Percentiles rank a stretch among this genome's conserved stretches.
These are phyloP conservation scores for Apiospora malaysiana DNA, from an alignment of 2,329 filamentous ascomycete genomes.

Conservation along the genomic window DNA sequence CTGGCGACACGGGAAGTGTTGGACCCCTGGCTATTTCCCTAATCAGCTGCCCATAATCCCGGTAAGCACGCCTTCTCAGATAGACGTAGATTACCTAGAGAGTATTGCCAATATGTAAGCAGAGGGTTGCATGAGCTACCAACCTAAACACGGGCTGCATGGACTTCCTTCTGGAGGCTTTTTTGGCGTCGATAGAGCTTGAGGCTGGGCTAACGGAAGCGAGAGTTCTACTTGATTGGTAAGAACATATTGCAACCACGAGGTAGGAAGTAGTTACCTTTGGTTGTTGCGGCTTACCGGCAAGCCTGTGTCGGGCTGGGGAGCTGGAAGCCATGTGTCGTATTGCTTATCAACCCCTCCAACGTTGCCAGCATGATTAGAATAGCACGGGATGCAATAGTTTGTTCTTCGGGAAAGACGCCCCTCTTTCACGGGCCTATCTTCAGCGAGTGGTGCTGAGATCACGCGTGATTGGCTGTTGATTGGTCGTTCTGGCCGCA, in stretches of 20 bases:
- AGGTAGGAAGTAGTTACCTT: neutral
- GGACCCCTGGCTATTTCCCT: neutral
- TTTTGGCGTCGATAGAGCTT: neutral
- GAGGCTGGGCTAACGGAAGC: neutral
- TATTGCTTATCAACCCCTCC: neutral
- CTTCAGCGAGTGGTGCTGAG: slow-evolving; percentile 1
- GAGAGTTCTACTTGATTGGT: neutral
- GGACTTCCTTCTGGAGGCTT: neutral
- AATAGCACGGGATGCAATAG: neutral
- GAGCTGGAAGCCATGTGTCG: neutral
- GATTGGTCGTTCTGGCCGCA: neutral
- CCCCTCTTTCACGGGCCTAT: neutral
- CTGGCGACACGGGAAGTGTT: slow-evolving; percentile 14
- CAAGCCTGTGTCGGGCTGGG: neutral
- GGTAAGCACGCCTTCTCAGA: slow-evolving; percentile 15
- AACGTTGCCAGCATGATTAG: too few species aligned
- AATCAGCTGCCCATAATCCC: slow-evolving; percentile 2
- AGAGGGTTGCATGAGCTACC: neutral
- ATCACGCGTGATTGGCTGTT: slow-evolving; percentile 9
- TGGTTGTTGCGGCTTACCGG: neutral
- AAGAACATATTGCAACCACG: neutral
- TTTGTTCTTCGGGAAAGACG: neutral
- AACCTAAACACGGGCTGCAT: neutral
- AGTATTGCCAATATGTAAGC: slow-evolving; percentile 4
- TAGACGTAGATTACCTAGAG: neutral